A percentile compares a stretch with the other conserved stretches of the same genome.
phyloP scores from a whole-genome alignment of 495 filamentous ascomycete species.

The Penicillium alfredii region DNA sequence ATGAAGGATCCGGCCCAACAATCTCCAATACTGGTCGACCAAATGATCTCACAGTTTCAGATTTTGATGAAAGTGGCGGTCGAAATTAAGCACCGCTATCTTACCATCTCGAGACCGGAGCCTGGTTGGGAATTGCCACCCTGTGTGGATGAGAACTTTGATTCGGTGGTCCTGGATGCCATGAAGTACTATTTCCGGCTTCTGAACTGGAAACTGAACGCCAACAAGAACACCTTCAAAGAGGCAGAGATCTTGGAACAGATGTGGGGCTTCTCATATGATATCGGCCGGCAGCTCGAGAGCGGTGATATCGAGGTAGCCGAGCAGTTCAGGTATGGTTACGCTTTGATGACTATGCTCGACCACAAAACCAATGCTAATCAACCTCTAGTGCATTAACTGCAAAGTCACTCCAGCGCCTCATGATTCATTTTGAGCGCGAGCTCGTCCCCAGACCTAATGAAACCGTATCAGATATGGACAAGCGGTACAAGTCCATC shows the following conservation, averaged over 20 bases:
- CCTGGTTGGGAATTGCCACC: conserved; percentile 92
- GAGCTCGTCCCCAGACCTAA: conserved; percentile 78
- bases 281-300: conserved; percentile 79
- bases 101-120: conserved; percentile 75
- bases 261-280: conserved; percentile 94
- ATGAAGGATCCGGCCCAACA: conserved; percentile 88
- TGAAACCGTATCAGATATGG: conserved; percentile 81
- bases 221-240: conserved; percentile 98
- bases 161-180: conserved; percentile 89
- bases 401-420: conserved; percentile 77
- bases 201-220: conserved; percentile 92
- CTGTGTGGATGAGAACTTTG: conserved; percentile 95
- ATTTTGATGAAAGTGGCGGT: conserved; percentile 86
- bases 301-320: conserved; percentile 95
- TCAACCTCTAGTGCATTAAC: conserved; percentile 62
- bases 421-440: conserved; percentile 85
- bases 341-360: neutral
- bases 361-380: conserved; percentile 18
- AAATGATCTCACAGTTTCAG: conserved; percentile 96
- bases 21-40: conserved; percentile 84
- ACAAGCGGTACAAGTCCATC: conserved; percentile 91
- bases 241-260: conserved; percentile 96
- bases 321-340: conserved; percentile 83
- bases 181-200: conserved; percentile 97
- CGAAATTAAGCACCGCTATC: conserved; percentile 84